A percentile compares a stretch with the other conserved stretches of the same genome.
These are phyloP conservation scores for Rhodotorula mucilaginosa DNA, from an alignment of 1,284 basidiomycete genomes.

Conservation along the genomic window DNA sequence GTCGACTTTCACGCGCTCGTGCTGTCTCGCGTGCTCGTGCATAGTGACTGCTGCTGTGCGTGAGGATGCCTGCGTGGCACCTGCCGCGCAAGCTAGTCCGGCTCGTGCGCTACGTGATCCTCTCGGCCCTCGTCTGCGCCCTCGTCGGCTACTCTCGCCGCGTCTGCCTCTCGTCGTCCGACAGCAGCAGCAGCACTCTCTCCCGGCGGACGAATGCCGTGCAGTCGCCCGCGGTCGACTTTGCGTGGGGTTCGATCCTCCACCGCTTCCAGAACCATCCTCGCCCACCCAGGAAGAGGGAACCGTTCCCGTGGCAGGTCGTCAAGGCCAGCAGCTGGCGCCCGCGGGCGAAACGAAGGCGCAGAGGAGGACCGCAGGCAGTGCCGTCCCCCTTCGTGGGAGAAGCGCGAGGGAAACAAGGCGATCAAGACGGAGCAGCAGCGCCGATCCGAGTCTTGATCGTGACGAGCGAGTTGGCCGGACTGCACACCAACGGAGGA, in stretches of 20 bases:
- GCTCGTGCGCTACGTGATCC: constrained; percentile 11
- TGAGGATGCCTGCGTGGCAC: constrained; percentile 14
- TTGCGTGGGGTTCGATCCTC: constrained; percentile 34
- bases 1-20: no score
- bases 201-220: neutral
- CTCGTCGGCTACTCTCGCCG: constrained; percentile 16
- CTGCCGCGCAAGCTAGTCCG: constrained; percentile 21
- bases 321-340: neutral
- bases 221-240: constrained; percentile 13
- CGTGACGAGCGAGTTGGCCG: constrained; percentile 36
- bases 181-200: neutral
- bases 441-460: constrained; percentile 24
- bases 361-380: constrained; percentile 12
- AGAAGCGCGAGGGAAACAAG: neutral
- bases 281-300: neutral
- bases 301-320: neutral
- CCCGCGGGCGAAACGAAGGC: neutral
- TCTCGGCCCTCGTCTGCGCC: constrained; percentile 10
- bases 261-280: constrained; percentile 40
- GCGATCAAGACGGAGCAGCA: no score
- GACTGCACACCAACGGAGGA: constrained; percentile 39
- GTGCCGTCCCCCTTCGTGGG: neutral
- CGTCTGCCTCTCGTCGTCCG: neutral
- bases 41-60: no score
- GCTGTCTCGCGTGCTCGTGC: neutral